These are phyloP conservation scores for Ormosia emarginata DNA, from an alignment of 306 rosid species.

Conservation along the genomic window DNA sequence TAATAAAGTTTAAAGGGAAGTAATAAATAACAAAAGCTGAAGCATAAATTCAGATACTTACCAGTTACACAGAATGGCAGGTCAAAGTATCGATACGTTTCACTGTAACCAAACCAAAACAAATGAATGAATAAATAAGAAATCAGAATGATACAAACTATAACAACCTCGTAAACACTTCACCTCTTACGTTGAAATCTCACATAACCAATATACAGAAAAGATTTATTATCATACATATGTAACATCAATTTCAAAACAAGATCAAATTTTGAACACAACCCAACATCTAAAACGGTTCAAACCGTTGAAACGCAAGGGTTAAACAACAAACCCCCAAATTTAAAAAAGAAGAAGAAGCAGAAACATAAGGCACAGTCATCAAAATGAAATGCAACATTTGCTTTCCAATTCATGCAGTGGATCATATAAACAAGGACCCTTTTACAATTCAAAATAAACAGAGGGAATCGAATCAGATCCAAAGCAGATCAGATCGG, in stretches of 20 bases:
- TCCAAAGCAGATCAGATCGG: background rate
- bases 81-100: conserved; percentile 79
- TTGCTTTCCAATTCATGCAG: background rate
- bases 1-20: background rate
- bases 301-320: background rate
- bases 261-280: conserved; percentile 21
- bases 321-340: background rate
- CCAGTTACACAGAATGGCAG: conserved; percentile 73
- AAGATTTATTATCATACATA: background rate
- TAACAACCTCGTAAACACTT: background rate
- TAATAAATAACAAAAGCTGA: background rate
- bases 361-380: background rate
- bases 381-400: background rate
- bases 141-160: background rate
- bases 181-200: background rate
- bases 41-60: conserved; percentile 12
- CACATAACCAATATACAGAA: background rate
- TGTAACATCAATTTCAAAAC: background rate
- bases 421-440: background rate
- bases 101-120: conserved; percentile 48
- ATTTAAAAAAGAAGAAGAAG: background rate
- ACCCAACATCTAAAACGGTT: conserved; percentile 17
- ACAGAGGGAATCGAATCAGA: background rate
- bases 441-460: too few relatives aligned
- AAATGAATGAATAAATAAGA: background rate